Evolutionary conservation across 768 basidiomycete species (phyloP).

Genomic region (Austroboletus eburneus): DNA sequence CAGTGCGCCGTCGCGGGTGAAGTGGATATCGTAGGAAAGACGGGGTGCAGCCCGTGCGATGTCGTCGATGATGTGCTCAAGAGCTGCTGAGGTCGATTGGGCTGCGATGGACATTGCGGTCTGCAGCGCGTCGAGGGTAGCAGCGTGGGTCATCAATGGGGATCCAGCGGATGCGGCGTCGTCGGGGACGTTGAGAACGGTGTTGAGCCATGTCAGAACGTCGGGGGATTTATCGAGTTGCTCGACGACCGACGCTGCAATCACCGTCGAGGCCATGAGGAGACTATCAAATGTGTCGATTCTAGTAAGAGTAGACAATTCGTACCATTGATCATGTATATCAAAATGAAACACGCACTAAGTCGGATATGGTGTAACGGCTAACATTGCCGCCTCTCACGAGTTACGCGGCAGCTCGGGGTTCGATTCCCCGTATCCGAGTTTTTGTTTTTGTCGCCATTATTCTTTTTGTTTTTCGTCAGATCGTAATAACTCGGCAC

Average conservation of each 20-base stretch:
- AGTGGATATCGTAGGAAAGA: slow-evolving; percentile 92
- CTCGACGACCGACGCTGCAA: slow-evolving; percentile 42
- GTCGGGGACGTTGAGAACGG: slow-evolving; percentile 41
- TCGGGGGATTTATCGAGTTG: slow-evolving; percentile 60
- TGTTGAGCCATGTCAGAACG: slow-evolving; percentile 70
- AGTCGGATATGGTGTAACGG: slow-evolving; percentile 60
- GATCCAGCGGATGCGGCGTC: slow-evolving; percentile 36
- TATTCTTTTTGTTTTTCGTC: no score
- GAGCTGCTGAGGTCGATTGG: slow-evolving; percentile 80
- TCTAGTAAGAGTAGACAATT: neutral
- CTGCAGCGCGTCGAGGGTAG: slow-evolving; percentile 69
- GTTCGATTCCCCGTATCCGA: slow-evolving; percentile 34
- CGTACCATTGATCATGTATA: neutral
- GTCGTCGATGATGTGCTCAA: slow-evolving; percentile 89
- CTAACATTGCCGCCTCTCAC: slow-evolving; percentile 66
- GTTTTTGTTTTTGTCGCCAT: slow-evolving; percentile 7
- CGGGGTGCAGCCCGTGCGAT: slow-evolving; percentile 89
- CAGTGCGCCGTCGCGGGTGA: slow-evolving; percentile 89
- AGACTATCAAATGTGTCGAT: neutral
- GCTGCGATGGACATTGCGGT: slow-evolving; percentile 81
- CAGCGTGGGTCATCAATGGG: slow-evolving; percentile 51
- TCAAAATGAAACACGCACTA: neutral
- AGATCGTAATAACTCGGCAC: neutral
- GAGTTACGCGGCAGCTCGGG: slow-evolving; percentile 47
- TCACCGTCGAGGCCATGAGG: slow-evolving; percentile 21